Base-by-base conservation (phyloP, 495 filamentous ascomycete species). In the Oleoguttula mirabilis region DNA sequence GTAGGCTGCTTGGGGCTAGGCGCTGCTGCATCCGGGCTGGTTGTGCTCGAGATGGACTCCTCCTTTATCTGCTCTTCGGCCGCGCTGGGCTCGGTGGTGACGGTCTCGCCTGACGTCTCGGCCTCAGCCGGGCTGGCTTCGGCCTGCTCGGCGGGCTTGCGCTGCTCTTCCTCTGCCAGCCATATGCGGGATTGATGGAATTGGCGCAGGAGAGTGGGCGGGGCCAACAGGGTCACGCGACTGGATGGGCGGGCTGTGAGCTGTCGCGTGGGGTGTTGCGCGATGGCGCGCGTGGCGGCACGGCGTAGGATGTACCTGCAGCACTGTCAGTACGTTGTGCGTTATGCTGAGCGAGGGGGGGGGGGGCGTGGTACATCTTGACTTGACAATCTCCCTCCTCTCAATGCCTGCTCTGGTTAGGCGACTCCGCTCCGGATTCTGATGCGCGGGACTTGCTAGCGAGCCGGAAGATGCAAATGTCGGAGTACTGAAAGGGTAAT, bases 301-400 rank as follows among this genome's bases (percentile, higher is more conserved):
- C 71, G 70, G 42, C 74, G 72, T 48, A 78, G 50, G 42, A 65
- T 63, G 60, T 70, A 67, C 73, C 71, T 77, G 40, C n/a, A n/a
- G n/a, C n/a, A n/a, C n/a, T n/a, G n/a, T n/a, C n/a, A n/a, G n/a
- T n/a, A n/a, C n/a, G n/a, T n/a, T n/a, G n/a, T n/a, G n/a, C n/a
- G n/a, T n/a, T n/a, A n/a, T n/a, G n/a, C n/a, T n/a, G n/a, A n/a
- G n/a, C n/a, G n/a, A n/a, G n/a, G n/a, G n/a, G n/a, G n/a, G n/a
- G n/a, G n/a, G n/a, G n/a, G n/a, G n/a, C n/a, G n/a, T n/a, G n/a
- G n/a, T n/a, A n/a, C n/a, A n/a, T n/a, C n/a, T n/a, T n/a, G n/a
- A n/a, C n/a, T n/a, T n/a, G n/a, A n/a, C n/a, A n/a, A n/a, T n/a
- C n/a, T n/a, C n/a, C n/a, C n/a, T n/a, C n/a, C n/a, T n/a, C n/a